phyloP scores from a whole-genome alignment of 2,329 filamentous ascomycete genomes.

The Alternaria consortialis region DNA sequence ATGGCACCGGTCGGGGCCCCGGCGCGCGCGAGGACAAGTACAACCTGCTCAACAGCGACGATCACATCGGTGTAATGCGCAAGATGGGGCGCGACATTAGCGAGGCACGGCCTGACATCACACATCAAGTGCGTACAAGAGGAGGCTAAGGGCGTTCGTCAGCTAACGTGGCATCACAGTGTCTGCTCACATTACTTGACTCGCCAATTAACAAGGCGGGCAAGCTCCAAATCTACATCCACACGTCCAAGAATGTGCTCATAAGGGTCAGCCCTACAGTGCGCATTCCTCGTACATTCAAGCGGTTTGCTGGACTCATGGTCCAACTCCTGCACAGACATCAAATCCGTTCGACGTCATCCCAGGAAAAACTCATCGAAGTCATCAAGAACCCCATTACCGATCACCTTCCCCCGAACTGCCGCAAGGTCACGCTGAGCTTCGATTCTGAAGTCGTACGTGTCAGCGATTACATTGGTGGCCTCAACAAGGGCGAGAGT shows the following conservation, averaged over 20 bases:
- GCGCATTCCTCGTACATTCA: slow-evolving; percentile 96
- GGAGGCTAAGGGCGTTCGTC: slow-evolving; percentile 12
- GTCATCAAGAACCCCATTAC: slow-evolving; percentile 99
- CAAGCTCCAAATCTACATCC: slow-evolving; percentile 97
- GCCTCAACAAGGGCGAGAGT: slow-evolving; percentile 82
- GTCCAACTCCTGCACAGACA: slow-evolving; percentile 95
- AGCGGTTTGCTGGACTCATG: slow-evolving; percentile 98
- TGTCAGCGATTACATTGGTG: slow-evolving; percentile 87
- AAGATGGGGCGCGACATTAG: slow-evolving; percentile 99
- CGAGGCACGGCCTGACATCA: slow-evolving; percentile 96
- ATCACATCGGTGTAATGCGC: slow-evolving; percentile 98
- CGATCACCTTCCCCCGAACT: slow-evolving; percentile 94
- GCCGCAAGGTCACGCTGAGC: slow-evolving; percentile 95
- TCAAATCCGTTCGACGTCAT: slow-evolving; percentile 95
- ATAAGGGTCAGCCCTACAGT: slow-evolving; percentile 99
- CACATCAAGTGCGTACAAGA: slow-evolving; percentile 81
- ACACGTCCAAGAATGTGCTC: slow-evolving; percentile 94
- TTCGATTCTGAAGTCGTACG: slow-evolving; percentile 90
- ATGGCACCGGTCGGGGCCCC: slow-evolving; percentile 70
- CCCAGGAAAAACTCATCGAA: slow-evolving; percentile 95
- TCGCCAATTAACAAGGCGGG: slow-evolving; percentile 99
- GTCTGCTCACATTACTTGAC: slow-evolving; percentile 93
- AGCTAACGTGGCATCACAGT: slow-evolving; percentile 65
- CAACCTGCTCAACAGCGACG: slow-evolving; percentile 96
- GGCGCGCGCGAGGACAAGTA: slow-evolving; percentile 89